Evolutionary conservation across 306 rosid genomes (phyloP).

Genomic region (Datisca glomerata): DNA sequence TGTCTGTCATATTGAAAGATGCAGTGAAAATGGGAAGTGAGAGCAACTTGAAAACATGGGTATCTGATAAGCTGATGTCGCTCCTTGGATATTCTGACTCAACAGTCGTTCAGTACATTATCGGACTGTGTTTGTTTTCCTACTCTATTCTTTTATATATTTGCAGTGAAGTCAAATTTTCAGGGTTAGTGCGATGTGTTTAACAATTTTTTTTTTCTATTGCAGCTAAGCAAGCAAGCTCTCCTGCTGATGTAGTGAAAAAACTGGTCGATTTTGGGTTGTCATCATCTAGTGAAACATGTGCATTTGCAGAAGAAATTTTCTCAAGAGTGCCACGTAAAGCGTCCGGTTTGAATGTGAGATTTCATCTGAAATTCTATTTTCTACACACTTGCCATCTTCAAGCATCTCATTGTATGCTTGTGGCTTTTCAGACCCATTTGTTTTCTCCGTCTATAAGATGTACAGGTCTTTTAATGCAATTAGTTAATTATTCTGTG

Average conservation of each 20-base stretch:
- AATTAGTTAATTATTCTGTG: background rate
- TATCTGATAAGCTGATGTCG: slow-evolving; percentile 61
- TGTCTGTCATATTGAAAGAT: too few species aligned
- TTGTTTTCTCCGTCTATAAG: too few species aligned
- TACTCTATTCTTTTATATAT: background rate
- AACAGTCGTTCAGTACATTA: slow-evolving; percentile 58
- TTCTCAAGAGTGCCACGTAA: slow-evolving; percentile 57
- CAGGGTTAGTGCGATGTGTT: background rate
- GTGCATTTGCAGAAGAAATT: slow-evolving; percentile 57
- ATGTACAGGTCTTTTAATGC: too few species aligned
- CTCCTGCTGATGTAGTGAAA: slow-evolving; percentile 48
- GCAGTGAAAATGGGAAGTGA: slow-evolving; percentile 42
- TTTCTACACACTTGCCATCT: background rate
- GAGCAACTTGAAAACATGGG: slow-evolving; percentile 58
- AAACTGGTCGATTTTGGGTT: slow-evolving; percentile 51
- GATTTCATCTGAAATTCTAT: slow-evolving; percentile 6
- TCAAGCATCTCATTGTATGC: background rate
- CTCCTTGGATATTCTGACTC: slow-evolving; percentile 72
- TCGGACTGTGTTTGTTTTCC: slow-evolving; percentile 48
- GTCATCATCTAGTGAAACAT: slow-evolving; percentile 40
- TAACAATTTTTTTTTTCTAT: slow-evolving; percentile 9
- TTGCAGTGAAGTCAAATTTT: too few species aligned
- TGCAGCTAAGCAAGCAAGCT: slow-evolving; percentile 73
- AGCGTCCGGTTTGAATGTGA: slow-evolving; percentile 47
- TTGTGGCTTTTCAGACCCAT: background rate